These are phyloP conservation scores for Zygnema cylindricum DNA, from an alignment of 139 green algal genomes.

Conservation along the genomic window DNA sequence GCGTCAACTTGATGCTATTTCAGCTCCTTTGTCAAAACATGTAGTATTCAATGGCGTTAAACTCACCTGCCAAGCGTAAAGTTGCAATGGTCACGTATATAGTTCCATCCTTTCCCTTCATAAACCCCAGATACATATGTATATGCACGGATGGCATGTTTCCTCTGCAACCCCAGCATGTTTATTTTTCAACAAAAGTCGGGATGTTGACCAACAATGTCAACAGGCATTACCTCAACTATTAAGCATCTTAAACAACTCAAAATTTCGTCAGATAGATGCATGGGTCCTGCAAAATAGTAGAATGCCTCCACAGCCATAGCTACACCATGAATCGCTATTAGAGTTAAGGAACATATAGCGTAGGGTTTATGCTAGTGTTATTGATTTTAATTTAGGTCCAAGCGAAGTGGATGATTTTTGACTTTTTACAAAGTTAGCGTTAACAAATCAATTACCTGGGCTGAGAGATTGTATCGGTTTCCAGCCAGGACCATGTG, in stretches of 20 bases:
- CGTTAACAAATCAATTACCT: no score
- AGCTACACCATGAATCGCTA: no score
- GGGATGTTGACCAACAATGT: no score
- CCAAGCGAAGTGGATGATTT: neutral
- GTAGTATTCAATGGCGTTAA: neutral
- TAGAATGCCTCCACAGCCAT: no score
- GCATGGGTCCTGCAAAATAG: no score
- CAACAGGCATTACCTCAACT: neutral
- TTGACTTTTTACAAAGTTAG: neutral
- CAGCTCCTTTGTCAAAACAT: neutral
- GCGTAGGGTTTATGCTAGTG: no score
- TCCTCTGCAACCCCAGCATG: no score
- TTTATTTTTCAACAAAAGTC: no score
- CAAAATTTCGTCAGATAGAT: no score
- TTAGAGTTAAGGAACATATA: no score
- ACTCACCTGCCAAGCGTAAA: constrained; percentile 78
- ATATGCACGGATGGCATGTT: constrained; percentile 79
- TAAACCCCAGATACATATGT: constrained; percentile 80
- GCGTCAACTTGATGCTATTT: no score
- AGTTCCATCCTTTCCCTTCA: constrained; percentile 70
- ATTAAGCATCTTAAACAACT: neutral
- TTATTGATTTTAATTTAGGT: no score
- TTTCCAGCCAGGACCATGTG: constrained; percentile 89
- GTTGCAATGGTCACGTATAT: constrained; percentile 89
- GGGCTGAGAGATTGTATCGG: constrained; percentile 72